Conservation (phyloP, 495 filamentous ascomycete species). For the Trichoderma asperelloides region DNA sequence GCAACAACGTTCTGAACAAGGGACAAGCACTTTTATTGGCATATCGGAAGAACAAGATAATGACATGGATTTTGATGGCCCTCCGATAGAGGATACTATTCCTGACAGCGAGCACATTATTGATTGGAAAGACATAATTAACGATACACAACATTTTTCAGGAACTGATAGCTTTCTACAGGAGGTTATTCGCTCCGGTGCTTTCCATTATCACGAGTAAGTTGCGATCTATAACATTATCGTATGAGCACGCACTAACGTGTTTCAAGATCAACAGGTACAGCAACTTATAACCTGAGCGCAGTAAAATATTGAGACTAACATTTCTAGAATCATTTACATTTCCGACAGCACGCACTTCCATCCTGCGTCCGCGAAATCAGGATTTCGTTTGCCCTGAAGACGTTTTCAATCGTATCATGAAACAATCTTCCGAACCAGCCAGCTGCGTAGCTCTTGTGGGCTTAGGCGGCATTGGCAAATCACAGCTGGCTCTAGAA, state of each 20-base stretch:
- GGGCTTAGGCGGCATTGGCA: constrained; percentile 21
- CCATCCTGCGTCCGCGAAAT: background rate
- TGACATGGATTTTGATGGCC: background rate
- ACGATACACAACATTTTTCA: background rate
- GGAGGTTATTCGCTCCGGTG: background rate
- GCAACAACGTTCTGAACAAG: background rate
- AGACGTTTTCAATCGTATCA: background rate
- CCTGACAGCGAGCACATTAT: background rate
- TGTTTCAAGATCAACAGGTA: background rate
- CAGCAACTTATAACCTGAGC: background rate
- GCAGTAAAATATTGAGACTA: background rate
- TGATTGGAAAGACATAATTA: background rate
- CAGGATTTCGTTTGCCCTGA: background rate
- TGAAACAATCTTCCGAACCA: background rate
- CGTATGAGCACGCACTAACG: background rate
- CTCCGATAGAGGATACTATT: background rate
- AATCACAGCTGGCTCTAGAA: constrained; percentile 46
- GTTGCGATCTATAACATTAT: background rate
- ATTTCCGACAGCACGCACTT: background rate
- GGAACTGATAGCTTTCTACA: background rate
- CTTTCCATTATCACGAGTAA: background rate
- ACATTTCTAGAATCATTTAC: background rate
- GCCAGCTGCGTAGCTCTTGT: background rate
- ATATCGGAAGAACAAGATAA: background rate
- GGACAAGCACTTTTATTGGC: background rate